Evolutionary conservation across 345 rosid species (phyloP).

Genomic region (Rhodamnia argentea): DNA sequence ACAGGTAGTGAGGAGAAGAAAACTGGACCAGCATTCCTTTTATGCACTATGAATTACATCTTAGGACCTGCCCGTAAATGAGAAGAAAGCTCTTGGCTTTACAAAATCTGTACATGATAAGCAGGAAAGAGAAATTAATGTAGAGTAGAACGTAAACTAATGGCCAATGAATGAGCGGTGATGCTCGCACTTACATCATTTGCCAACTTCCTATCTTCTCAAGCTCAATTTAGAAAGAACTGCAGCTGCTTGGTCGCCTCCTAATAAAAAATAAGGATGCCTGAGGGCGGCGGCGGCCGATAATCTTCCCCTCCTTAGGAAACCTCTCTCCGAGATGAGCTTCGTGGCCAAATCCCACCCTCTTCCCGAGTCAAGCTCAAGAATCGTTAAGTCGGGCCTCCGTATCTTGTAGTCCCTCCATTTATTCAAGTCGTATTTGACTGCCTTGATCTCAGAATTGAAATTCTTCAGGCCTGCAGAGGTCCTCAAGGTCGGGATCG

Average conservation of each 20-base stretch:
- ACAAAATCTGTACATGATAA: not conserved
- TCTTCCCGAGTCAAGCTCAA: constrained; percentile 85
- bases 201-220: constrained; percentile 24
- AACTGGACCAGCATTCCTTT: not conserved
- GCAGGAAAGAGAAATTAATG: not conserved
- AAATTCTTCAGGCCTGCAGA: constrained; percentile 69
- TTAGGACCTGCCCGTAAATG: not conserved
- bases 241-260: constrained; percentile 90
- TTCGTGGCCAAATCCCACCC: constrained; percentile 96
- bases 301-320: constrained; percentile 71
- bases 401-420: constrained; percentile 67
- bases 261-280: constrained; percentile 89
- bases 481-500: constrained; percentile 68
- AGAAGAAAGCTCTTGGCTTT: not conserved
- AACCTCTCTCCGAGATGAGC: constrained; percentile 74
- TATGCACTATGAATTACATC: not conserved
- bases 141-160: constrained; percentile 15
- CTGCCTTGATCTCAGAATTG: constrained; percentile 53
- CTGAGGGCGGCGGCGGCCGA: constrained; percentile 87
- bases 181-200: not conserved
- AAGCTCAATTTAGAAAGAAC: constrained; percentile 74
- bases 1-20: not conserved
- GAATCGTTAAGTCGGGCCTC: constrained; percentile 68
- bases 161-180: constrained; percentile 32
- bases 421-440: constrained; percentile 48